phyloP scores from a whole-genome alignment of 2,329 filamentous ascomycete genomes.

The Ophiostoma pallidulum region DNA sequence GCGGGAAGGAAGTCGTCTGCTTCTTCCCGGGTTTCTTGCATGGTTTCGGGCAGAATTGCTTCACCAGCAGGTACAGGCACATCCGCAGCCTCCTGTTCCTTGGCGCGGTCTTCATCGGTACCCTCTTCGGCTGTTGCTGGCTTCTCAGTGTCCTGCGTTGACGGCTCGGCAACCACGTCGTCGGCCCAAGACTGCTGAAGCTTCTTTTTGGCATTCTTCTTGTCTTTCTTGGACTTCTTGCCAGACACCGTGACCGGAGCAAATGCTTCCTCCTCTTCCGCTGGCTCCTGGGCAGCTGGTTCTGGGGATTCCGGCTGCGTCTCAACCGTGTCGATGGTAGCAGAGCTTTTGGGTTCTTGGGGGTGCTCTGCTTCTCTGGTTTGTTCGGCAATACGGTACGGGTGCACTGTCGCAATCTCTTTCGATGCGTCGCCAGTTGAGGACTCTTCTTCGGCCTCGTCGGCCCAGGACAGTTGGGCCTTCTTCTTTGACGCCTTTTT shows the following conservation, averaged over 20 bases:
- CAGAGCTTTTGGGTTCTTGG: neutral
- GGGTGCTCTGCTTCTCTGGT: neutral
- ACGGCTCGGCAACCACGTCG: neutral
- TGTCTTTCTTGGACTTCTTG: neutral
- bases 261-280: neutral
- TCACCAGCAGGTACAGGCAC: neutral
- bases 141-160: neutral
- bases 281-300: neutral
- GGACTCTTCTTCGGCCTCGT: neutral
- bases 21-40: neutral
- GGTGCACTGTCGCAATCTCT: neutral
- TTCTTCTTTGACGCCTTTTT: neutral
- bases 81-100: no score
- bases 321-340: neutral
- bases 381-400: neutral
- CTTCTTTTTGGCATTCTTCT: conserved; percentile 22
- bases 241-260: neutral
- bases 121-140: no score
- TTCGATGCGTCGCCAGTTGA: neutral
- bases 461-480: neutral
- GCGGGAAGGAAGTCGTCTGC: neutral
- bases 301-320: neutral
- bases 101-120: no score
- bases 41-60: neutral
- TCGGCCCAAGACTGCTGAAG: conserved; percentile 13